phyloP scores from a whole-genome alignment of 208 protist genomes.

The Trypanosoma boissoni region DNA sequence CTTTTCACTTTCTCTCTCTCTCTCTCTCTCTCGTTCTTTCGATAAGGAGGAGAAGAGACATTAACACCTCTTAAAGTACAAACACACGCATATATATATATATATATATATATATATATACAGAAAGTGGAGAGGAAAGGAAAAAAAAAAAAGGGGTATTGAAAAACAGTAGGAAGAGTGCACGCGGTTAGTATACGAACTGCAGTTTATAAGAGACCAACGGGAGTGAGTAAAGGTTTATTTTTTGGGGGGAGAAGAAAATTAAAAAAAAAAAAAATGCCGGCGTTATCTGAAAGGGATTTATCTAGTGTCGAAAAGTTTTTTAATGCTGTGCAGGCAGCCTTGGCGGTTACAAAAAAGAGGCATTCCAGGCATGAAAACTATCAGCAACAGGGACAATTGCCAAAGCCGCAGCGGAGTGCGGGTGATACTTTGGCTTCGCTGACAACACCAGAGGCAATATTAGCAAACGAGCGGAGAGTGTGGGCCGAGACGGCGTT shows the following conservation, averaged over 20 bases:
- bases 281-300: conserved; percentile 49
- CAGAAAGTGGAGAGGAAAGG: neutral
- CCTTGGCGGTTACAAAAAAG: conserved; percentile 22
- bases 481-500: conserved; percentile 68
- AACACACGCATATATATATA: neutral
- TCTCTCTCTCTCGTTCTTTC: too few relatives aligned
- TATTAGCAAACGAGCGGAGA: conserved; percentile 25
- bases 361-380: conserved; percentile 3
- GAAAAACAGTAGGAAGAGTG: neutral
- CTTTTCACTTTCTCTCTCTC: too few relatives aligned
- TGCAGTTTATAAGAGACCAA: neutral
- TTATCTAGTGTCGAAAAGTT: conserved; percentile 63
- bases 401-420: neutral
- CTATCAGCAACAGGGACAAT: neutral
- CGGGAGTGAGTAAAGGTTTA: neutral
- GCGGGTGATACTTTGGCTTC: too few relatives aligned
- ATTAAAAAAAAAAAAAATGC: conserved; percentile 35
- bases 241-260: conserved; percentile 1
- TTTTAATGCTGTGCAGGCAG: conserved; percentile 42
- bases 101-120: neutral
- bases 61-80: neutral
- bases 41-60: neutral
- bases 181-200: neutral
- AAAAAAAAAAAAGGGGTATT: neutral
- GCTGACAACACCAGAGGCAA: neutral